Evolutionary conservation across 1,139 yeast genomes (phyloP).

Genomic region (Hanseniaspora sp.): DNA sequence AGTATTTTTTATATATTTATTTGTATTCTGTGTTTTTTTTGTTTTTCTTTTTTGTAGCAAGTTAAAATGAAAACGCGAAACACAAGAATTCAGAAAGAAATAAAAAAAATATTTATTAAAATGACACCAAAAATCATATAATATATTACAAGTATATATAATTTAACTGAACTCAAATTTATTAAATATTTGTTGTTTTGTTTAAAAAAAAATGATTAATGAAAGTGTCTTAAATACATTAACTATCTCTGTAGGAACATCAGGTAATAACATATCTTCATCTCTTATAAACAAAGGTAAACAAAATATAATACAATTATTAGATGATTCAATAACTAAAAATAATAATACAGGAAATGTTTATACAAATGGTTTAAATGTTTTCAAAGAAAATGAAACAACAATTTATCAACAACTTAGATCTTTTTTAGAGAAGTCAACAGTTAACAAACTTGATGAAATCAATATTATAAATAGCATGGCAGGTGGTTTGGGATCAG

Average conservation of each 20-base stretch:
- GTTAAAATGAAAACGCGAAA: too few relatives aligned
- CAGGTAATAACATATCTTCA: slow-evolving; percentile 9
- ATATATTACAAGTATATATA: too few relatives aligned
- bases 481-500: slow-evolving; percentile 13
- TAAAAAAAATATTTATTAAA: too few relatives aligned
- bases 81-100: too few relatives aligned
- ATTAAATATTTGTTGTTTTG: too few relatives aligned
- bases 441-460: slow-evolving; percentile 2
- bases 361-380: slow-evolving; percentile 3
- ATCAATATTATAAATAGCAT: slow-evolving; percentile 6
- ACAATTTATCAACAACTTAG: neutral
- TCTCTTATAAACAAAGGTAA: neutral
- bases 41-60: too few relatives aligned
- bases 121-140: too few relatives aligned
- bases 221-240: neutral
- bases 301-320: neutral
- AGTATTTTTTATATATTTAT: too few relatives aligned
- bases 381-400: neutral
- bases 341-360: slow-evolving; percentile 12
- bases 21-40: too few relatives aligned
- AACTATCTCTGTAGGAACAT: slow-evolving; percentile 10
- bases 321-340: neutral
- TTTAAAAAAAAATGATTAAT: neutral
- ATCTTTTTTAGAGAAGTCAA: neutral
- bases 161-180: too few relatives aligned